Evolutionary conservation across 805 yeast genomes (phyloP).

Genomic region (Tetrapisispora iriomotensis): DNA sequence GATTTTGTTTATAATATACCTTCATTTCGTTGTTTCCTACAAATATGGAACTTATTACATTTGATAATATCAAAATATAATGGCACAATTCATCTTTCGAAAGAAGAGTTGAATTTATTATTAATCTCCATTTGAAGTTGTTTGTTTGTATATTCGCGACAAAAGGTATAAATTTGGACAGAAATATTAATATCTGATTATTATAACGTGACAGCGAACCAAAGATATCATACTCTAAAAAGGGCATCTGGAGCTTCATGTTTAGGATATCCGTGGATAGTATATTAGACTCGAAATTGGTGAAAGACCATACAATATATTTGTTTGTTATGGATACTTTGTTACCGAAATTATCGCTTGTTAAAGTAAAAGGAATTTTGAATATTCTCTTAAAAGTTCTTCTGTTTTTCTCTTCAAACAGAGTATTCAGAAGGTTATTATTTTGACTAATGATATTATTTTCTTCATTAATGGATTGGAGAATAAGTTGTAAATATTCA

Average conservation of each 20-base stretch:
- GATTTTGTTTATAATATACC: conserved; percentile 35
- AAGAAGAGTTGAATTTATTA: conserved; percentile 32
- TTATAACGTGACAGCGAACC: conserved; percentile 20
- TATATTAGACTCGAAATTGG: conserved; percentile 28
- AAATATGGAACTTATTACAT: conserved; percentile 17
- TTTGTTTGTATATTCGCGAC: conserved; percentile 31
- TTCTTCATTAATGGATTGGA: conserved; percentile 17
- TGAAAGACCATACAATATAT: conserved; percentile 18
- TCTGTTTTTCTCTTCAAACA: neutral
- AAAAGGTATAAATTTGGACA: conserved; percentile 27
- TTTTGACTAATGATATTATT: conserved; percentile 2
- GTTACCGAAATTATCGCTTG: conserved; percentile 15
- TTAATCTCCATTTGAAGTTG: conserved; percentile 30
- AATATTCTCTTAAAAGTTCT: conserved; percentile 6
- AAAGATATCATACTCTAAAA: conserved; percentile 13
- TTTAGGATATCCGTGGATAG: conserved; percentile 29
- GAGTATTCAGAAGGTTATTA: conserved; percentile 7
- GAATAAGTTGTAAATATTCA: conserved; percentile 12
- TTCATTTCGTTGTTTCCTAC: conserved; percentile 26
- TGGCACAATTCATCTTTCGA: conserved; percentile 35
- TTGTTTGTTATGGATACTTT: conserved; percentile 12
- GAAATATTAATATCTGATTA: conserved; percentile 19
- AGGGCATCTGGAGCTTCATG: conserved; percentile 23
- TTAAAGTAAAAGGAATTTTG: conserved; percentile 6
- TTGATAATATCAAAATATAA: conserved; percentile 35